Evolutionary conservation across 805 yeast genomes (phyloP).

Genomic region (Hanseniaspora pseudoguilliermondii): DNA sequence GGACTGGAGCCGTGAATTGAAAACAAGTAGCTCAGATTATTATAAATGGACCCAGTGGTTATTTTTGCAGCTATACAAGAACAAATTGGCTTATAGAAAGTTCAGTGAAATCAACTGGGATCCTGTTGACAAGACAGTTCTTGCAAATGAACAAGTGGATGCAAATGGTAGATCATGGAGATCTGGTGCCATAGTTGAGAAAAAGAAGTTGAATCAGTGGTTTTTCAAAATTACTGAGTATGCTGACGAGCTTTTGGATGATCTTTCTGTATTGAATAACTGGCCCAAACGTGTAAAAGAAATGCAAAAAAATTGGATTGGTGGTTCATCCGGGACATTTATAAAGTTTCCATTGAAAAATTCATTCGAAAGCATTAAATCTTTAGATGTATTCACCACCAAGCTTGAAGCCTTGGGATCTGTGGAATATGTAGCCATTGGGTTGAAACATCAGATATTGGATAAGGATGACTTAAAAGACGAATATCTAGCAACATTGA

Average conservation of each 20-base stretch:
- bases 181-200: slow-evolving; percentile 90
- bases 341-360: slow-evolving; percentile 35
- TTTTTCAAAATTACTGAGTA: slow-evolving; percentile 78
- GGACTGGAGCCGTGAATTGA: slow-evolving; percentile 85
- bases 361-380: slow-evolving; percentile 14
- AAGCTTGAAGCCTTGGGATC: slow-evolving; percentile 79
- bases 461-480: slow-evolving; percentile 30
- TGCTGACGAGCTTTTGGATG: slow-evolving; percentile 54
- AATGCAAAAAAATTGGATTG: slow-evolving; percentile 94
- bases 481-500: slow-evolving; percentile 34
- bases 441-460: slow-evolving; percentile 57
- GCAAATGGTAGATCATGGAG: slow-evolving; percentile 87
- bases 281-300: slow-evolving; percentile 87
- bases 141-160: slow-evolving; percentile 96
- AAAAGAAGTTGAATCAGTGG: slow-evolving; percentile 76
- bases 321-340: slow-evolving; percentile 70
- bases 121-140: slow-evolving; percentile 85
- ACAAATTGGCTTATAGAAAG: slow-evolving; percentile 74
- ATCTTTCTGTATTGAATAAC: slow-evolving; percentile 43
- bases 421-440: slow-evolving; percentile 70
- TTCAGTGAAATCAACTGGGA: slow-evolving; percentile 95
- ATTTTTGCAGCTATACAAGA: slow-evolving; percentile 56
- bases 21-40: slow-evolving; percentile 77
- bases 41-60: slow-evolving; percentile 88
- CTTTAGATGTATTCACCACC: slow-evolving; percentile 60